Base-by-base conservation (phyloP, 345 rosid genomes). In the Acer yangbiense region DNA sequence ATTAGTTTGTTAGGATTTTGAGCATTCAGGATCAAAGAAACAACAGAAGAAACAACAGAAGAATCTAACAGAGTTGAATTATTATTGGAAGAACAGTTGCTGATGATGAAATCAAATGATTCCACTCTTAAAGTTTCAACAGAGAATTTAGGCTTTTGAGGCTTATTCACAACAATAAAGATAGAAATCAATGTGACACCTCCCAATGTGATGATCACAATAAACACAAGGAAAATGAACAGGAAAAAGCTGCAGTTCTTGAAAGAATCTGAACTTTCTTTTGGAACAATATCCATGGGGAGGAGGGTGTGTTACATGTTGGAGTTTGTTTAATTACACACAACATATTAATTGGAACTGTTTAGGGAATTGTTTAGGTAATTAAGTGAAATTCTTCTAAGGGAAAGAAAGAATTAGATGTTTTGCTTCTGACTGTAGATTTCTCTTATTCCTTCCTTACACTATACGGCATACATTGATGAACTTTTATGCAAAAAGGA, bases 1-100 rank as follows among this genome's bases (percentile, higher is more conserved):
- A 32, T 32, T 32, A 84, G 23, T 66, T 80, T 78, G 74, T 84
- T 86, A 29, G 86, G 87, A 57, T 84, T 84, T 76, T 77, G 76
- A 61, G 84, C 77, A 27, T 75, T 82, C 39, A 84, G 60, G 58
- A 80, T 21, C 66, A 83, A 55, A 50, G 82, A 78, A n/a, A 75
- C 79, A 73, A 66, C 67, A 80, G 81, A 78, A 1, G 83, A 84
- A 21, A 80, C 79, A 73, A 66, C 67, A 80, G 81, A 78, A 1
- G 83, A 84, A 21, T 78, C 63, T 63, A 84, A 62, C 2, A 86
- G 73, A 17, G 77, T 76, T 78, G 89, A 80, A 58, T 65, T 76
- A 29, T 29, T 2, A 32, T 1, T 43, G 46, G 46, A 43, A 10
- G 81, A 74, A 46, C n/a, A 29, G 25, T 72, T 67, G 16, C 39